Conservation (phyloP, 2,329 filamentous ascomycete species). For the Alternaria burnsii region DNA sequence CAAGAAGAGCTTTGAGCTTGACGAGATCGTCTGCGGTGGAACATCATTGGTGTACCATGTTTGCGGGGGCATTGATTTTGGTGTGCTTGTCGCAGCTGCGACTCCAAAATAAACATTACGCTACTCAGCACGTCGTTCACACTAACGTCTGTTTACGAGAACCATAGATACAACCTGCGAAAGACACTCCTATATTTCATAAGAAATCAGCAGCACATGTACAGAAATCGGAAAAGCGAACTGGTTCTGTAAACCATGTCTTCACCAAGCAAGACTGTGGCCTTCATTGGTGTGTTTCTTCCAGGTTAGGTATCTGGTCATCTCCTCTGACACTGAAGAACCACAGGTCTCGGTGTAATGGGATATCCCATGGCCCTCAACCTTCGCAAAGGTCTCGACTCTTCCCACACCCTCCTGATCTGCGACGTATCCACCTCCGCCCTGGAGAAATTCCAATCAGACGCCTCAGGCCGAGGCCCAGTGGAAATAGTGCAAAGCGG, state of each 20-base stretch:
- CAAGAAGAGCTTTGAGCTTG: rapidly evolving
- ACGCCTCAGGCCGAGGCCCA: conserved; percentile 47
- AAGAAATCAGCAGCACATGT: no score
- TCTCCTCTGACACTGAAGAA: conserved; percentile 6
- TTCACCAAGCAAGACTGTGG: conserved; percentile 30
- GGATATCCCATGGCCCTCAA: conserved; percentile 56
- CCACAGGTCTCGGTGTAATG: conserved; percentile 52
- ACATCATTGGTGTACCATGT: not conserved
- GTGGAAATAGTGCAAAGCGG: conserved; percentile 50
- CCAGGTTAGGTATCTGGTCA: not conserved
- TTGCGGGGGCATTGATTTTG: not conserved
- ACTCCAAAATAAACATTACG: not conserved
- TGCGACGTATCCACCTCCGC: conserved; percentile 52
- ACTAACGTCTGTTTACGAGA: not conserved
- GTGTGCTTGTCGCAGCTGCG: not conserved
- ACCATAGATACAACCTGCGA: not conserved
- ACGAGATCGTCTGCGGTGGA: not conserved
- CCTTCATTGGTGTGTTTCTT: conserved; percentile 32
- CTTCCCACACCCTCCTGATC: conserved; percentile 45
- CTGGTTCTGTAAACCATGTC: conserved; percentile 18
- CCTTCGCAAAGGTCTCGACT: conserved; percentile 48
- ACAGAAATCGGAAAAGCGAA: not conserved
- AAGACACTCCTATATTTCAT: not conserved
- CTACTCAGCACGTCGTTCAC: not conserved
- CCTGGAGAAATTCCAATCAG: conserved; percentile 49